Base-by-base conservation (phyloP, 164 flowering plant species). In the Saururus chinensis region DNA sequence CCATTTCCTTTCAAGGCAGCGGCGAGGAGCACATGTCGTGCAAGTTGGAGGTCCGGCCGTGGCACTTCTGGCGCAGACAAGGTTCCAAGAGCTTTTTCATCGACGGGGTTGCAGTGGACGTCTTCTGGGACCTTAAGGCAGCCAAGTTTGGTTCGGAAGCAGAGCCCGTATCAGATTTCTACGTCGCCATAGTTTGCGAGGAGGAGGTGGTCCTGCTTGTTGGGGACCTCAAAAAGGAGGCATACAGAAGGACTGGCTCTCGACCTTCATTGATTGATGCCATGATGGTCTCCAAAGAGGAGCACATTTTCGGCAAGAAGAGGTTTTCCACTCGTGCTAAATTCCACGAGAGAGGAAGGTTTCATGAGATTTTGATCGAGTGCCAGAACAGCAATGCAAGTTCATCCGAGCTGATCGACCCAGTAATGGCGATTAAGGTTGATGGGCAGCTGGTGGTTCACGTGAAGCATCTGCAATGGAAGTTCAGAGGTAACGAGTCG, bases 401-500 rank as follows among this genome's bases (percentile, higher is more conserved):
- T 66, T 42, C 64, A 19, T 9, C 9, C 1, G 70, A 62, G 45
- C 76, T 75, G 40, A 37, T 60, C 21, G 82, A 80, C 51, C 84
- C 88, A 51, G 92, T 82, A 72, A 80, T 86, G 92, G 82, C 77
- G 79, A 83, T 86, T 64, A 81, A 73, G 64, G 65, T 86, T 8
- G 92, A 86, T 68, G 92, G 92, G 75, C 66, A 77, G 42, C 56
- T 80, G 60, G 82, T 67, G 9, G 69, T 84, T 42, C 82, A 78
- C 63, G 88, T 86, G 13, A 86, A 79, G 75, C 81, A 84, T 56
- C 80, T 86, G 2, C 92, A 86, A 23, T 86, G 92, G 88, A 86
- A 86, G 60, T 86, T 86, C 48, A 76, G 92, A 71, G 92, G 92
- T 55, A 83, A 86, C 55, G 84, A 83, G 64, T 76, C 74, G 30